Percentiles rank a stretch among this genome's conserved stretches.
These are phyloP conservation scores for Ceratobasidium sp. DNA, from an alignment of 1,284 basidiomycete genomes.

Conservation along the genomic window DNA sequence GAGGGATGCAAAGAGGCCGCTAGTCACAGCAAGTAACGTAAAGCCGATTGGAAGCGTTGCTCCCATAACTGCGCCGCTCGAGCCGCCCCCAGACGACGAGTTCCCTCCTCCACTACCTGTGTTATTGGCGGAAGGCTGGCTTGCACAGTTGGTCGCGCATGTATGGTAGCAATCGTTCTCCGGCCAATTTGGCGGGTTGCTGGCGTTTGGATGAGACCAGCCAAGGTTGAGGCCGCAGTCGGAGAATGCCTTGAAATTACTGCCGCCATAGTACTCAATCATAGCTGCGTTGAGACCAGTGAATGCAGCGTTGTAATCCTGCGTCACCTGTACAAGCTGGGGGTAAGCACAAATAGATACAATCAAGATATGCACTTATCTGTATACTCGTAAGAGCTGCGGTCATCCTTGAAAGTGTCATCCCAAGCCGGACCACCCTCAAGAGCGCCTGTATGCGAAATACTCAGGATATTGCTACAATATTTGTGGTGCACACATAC, in stretches of 20 bases:
- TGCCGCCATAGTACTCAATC: conserved; percentile 33
- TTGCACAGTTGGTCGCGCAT: conserved; percentile 17
- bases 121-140: conserved; percentile 13
- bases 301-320: conserved; percentile 42
- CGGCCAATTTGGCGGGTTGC: conserved; percentile 40
- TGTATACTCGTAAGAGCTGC: conserved; percentile 40
- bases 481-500: not conserved
- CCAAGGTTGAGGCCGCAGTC: conserved; percentile 42
- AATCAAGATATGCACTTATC: conserved; percentile 22
- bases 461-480: not conserved
- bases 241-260: conserved; percentile 41
- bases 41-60: conserved; percentile 1
- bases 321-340: conserved; percentile 39
- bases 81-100: not conserved
- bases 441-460: conserved; percentile 24
- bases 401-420: conserved; percentile 40
- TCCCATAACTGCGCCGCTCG: not conserved
- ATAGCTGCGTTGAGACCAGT: conserved; percentile 41
- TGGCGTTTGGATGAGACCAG: conserved; percentile 41
- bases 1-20: conserved; percentile 13
- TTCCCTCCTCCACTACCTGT: not conserved
- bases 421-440: conserved; percentile 42
- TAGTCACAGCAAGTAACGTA: not conserved
- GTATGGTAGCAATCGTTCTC: conserved; percentile 42
- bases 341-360: not conserved